Conservation (phyloP, 345 rosid species). For the Boechera divaricarpa region DNA sequence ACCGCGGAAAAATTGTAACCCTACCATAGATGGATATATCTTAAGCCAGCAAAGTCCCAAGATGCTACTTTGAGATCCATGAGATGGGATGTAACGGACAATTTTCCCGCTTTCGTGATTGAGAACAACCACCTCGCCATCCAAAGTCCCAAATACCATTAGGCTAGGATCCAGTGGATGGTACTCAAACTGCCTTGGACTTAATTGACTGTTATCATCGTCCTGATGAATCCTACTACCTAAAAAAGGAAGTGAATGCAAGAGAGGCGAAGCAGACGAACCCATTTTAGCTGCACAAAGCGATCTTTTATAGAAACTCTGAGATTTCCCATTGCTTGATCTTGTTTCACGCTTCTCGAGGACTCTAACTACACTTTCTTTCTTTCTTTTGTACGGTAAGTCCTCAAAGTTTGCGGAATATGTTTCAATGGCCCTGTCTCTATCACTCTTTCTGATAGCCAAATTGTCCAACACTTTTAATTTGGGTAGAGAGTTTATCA, state of each 20-base stretch:
- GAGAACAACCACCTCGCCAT: slow-evolving; percentile 88
- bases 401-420: slow-evolving; percentile 71
- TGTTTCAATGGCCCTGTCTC: slow-evolving; percentile 63
- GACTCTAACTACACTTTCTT: slow-evolving; percentile 72
- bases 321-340: slow-evolving; percentile 61
- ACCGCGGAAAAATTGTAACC: background rate
- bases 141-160: slow-evolving; percentile 92
- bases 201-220: slow-evolving; percentile 54
- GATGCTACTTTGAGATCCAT: slow-evolving; percentile 78
- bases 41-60: slow-evolving; percentile 99
- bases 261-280: slow-evolving; percentile 76
- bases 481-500: slow-evolving; percentile 80
- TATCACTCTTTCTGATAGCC: slow-evolving; percentile 69
- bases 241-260: slow-evolving; percentile 68
- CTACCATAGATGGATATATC: slow-evolving; percentile 79
- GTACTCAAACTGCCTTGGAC: slow-evolving; percentile 98
- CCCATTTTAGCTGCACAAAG: slow-evolving; percentile 92
- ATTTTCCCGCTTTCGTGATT: slow-evolving; percentile 88
- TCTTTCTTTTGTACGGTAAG: slow-evolving; percentile 77
- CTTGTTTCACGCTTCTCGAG: slow-evolving; percentile 78
- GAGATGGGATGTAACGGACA: slow-evolving; percentile 71
- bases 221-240: slow-evolving; percentile 45
- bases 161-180: slow-evolving; percentile 78
- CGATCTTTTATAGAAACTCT: slow-evolving; percentile 66
- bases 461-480: slow-evolving; percentile 77